phyloP scores from a whole-genome alignment of 306 rosid species.

The Hippophae rhamnoides region DNA sequence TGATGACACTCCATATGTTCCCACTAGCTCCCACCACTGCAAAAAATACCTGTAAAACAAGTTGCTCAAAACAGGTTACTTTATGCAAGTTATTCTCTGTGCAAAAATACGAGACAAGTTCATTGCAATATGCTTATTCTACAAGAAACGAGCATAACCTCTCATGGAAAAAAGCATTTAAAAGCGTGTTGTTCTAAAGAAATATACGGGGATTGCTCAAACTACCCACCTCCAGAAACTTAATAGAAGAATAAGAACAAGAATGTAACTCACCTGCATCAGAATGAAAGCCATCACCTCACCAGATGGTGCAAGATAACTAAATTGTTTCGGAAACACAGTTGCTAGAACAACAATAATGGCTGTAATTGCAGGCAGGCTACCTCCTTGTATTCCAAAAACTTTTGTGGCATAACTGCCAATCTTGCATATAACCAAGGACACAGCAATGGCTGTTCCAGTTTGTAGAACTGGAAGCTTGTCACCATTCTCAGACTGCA shows the following conservation, averaged over 20 bases:
- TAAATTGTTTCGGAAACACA: constrained; percentile 28
- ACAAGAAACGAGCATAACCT: not conserved
- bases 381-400: constrained; percentile 36
- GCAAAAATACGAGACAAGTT: not conserved
- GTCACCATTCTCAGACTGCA: constrained; percentile 15
- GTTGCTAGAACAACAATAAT: constrained; percentile 35
- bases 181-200: not conserved
- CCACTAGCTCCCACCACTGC: constrained; percentile 46
- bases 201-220: too few species aligned
- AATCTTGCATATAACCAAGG: constrained; percentile 40
- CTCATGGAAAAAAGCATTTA: not conserved
- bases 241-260: too few species aligned
- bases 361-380: constrained; percentile 40
- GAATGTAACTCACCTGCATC: constrained; percentile 25
- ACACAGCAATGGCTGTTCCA: constrained; percentile 30
- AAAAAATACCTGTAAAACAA: constrained; percentile 33
- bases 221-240: too few species aligned
- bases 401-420: constrained; percentile 31
- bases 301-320: constrained; percentile 41
- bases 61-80: constrained; percentile 7
- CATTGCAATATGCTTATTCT: not conserved
- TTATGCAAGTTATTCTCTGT: not conserved
- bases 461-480: constrained; percentile 32
- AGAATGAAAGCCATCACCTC: constrained; percentile 43
- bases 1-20: constrained; percentile 32